A percentile compares a stretch with the other conserved stretches of the same genome.
phyloP scores from a whole-genome alignment of 2,329 filamentous ascomycete genomes.

The Seiridium cupressi region DNA sequence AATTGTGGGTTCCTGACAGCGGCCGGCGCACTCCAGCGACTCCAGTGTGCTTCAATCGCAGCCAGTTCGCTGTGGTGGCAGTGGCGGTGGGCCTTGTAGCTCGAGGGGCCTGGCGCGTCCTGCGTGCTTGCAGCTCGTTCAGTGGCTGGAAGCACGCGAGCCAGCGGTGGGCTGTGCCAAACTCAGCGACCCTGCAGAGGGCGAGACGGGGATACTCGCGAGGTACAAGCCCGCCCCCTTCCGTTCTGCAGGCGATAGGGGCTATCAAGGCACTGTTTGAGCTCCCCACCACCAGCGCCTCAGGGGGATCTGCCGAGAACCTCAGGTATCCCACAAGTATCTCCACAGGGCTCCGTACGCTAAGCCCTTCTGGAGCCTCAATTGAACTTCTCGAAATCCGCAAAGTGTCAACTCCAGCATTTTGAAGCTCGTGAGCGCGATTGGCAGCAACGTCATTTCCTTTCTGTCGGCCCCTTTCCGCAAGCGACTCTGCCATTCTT shows the following conservation, averaged over 20 bases:
- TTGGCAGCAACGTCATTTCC: slow-evolving; percentile 2
- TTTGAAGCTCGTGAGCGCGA: slow-evolving; percentile 6
- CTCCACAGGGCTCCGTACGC: not conserved
- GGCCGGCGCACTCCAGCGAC: not conserved
- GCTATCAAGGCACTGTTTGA: not conserved
- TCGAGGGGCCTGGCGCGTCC: not conserved
- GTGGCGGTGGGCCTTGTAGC: no score
- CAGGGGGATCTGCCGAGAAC: not conserved
- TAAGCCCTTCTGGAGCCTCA: not conserved
- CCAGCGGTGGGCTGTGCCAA: not conserved
- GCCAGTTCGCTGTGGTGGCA: no score
- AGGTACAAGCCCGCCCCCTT: not conserved
- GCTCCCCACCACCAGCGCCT: not conserved
- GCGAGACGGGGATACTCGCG: not conserved
- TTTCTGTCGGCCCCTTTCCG: not conserved
- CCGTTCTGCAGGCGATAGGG: not conserved
- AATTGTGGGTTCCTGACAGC: not conserved
- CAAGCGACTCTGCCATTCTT: not conserved
- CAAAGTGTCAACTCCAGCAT: slow-evolving; percentile 13
- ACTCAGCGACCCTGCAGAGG: not conserved
- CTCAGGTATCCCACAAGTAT: slow-evolving; percentile 3
- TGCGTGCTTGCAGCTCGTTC: not conserved
- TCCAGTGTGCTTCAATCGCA: not conserved
- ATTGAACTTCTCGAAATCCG: not conserved
- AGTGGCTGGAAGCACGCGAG: not conserved